These are phyloP conservation scores for Penicillium malachiteum DNA, from an alignment of 495 filamentous ascomycete species.

Conservation along the genomic window DNA sequence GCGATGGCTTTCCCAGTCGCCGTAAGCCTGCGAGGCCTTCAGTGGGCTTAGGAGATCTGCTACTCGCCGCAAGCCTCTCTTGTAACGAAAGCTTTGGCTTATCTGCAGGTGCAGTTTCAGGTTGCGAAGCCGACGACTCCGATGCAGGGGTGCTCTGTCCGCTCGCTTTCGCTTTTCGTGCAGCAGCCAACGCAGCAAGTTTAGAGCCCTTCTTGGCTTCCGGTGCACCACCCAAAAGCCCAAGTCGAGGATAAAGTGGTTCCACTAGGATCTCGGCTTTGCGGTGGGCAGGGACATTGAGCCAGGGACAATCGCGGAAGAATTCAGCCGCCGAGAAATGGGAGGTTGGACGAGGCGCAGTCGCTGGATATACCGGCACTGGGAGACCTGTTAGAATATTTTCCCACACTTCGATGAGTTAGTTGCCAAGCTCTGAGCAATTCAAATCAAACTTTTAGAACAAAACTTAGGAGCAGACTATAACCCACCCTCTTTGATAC, in stretches of 20 bases:
- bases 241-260: slow-evolving; percentile 55
- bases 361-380: slow-evolving; percentile 39
- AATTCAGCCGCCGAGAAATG: slow-evolving; percentile 55
- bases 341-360: slow-evolving; percentile 17
- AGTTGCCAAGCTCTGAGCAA: slow-evolving; percentile 28
- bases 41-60: slow-evolving; percentile 30
- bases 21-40: slow-evolving; percentile 27
- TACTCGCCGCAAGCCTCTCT: slow-evolving; percentile 38
- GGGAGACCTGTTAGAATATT: slow-evolving; percentile 46
- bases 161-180: slow-evolving; percentile 74
- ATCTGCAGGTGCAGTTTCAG: neutral
- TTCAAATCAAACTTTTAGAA: neutral
- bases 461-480: slow-evolving; percentile 5
- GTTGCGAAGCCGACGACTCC: slow-evolving; percentile 3
- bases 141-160: slow-evolving; percentile 49
- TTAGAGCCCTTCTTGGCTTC: slow-evolving; percentile 75
- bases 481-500: too few relatives aligned
- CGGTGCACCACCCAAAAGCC: slow-evolving; percentile 74
- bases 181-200: slow-evolving; percentile 83
- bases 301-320: slow-evolving; percentile 86
- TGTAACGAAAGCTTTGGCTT: slow-evolving; percentile 29
- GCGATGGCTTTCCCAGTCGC: slow-evolving; percentile 21
- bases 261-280: slow-evolving; percentile 65
- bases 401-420: slow-evolving; percentile 31
- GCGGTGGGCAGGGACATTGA: slow-evolving; percentile 68